phyloP scores from a whole-genome alignment of 2,329 filamentous ascomycete genomes.

The Ophiocordyceps camponoti-floridani region DNA sequence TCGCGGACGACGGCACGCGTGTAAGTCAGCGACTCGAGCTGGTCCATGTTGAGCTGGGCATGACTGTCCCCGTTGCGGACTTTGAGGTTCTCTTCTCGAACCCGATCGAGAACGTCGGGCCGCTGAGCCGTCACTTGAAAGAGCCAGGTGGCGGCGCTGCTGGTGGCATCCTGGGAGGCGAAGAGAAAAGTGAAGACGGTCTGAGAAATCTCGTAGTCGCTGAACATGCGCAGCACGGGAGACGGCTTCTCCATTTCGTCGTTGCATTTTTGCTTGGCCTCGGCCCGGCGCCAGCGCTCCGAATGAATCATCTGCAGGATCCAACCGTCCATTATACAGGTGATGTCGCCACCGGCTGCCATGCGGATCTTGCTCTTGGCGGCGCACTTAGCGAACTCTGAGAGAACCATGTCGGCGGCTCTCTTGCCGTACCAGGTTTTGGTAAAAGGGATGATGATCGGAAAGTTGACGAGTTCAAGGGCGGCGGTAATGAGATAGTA shows the following conservation, averaged over 20 bases:
- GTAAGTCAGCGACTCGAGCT: conserved; percentile 76
- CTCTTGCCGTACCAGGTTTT: conserved; percentile 97
- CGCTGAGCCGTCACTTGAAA: conserved; percentile 90
- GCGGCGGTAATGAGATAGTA: conserved; percentile 95
- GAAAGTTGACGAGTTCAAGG: conserved; percentile 94
- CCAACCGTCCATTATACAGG: conserved; percentile 95
- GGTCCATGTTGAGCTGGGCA: conserved; percentile 57
- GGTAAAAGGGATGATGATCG: conserved; percentile 86
- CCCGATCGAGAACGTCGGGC: conserved; percentile 76
- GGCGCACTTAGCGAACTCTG: conserved; percentile 78
- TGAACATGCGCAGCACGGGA: conserved; percentile 70
- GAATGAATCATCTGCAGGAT: conserved; percentile 76
- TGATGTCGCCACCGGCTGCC: conserved; percentile 68
- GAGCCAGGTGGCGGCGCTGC: conserved; percentile 82
- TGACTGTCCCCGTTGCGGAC: conserved; percentile 58
- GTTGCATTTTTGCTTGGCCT: conserved; percentile 51
- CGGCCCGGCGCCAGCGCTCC: conserved; percentile 59
- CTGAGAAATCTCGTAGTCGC: conserved; percentile 79
- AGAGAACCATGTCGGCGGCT: conserved; percentile 78
- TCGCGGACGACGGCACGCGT: conserved; percentile 86
- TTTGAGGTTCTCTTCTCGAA: conserved; percentile 77
- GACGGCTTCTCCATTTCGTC: conserved; percentile 63
- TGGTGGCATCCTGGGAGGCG: conserved; percentile 92
- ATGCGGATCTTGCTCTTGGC: conserved; percentile 88
- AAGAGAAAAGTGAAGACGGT: conserved; percentile 95